phyloP scores from a whole-genome alignment of 139 green algal genomes.

The Volvox africanus region DNA sequence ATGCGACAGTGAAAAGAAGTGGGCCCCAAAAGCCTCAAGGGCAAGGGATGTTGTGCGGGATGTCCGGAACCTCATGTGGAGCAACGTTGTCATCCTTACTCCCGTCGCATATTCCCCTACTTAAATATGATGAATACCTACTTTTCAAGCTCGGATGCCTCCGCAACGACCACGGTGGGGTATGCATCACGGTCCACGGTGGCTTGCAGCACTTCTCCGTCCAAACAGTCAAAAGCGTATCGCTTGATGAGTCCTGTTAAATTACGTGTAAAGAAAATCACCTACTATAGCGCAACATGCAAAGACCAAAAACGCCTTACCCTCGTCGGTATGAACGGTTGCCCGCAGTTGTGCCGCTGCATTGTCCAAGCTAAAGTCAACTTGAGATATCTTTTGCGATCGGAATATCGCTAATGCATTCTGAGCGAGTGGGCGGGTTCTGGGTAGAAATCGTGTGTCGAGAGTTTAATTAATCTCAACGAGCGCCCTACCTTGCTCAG shows the following conservation, averaged over 20 bases:
- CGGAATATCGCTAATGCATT: conserved; percentile 72
- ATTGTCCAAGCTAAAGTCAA: conserved; percentile 66
- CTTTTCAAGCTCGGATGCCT: conserved; percentile 73
- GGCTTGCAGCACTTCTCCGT: conserved; percentile 76
- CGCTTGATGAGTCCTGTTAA: conserved; percentile 76
- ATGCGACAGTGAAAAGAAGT: too few relatives aligned
- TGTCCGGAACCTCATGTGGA: too few relatives aligned
- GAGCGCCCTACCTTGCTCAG: conserved; percentile 71
- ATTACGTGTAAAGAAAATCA: not conserved
- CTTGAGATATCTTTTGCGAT: conserved; percentile 57
- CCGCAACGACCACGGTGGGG: conserved; percentile 70
- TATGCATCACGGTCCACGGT: conserved; percentile 74
- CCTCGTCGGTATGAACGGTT: conserved; percentile 74
- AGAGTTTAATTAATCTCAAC: not conserved
- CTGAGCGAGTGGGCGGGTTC: conserved; percentile 44
- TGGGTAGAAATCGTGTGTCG: not conserved
- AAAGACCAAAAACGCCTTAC: conserved; percentile 34
- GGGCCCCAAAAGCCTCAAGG: too few relatives aligned
- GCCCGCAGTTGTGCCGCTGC: conserved; percentile 49
- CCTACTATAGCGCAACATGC: not conserved
- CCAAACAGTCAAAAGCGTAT: conserved; percentile 68
- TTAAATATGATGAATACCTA: conserved; percentile 5
- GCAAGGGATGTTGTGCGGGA: too few relatives aligned
- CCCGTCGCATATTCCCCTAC: too few relatives aligned
- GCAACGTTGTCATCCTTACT: too few relatives aligned